phyloP scores from a whole-genome alignment of 352 stramenopile genomes.

The Phytophthora cajani region DNA sequence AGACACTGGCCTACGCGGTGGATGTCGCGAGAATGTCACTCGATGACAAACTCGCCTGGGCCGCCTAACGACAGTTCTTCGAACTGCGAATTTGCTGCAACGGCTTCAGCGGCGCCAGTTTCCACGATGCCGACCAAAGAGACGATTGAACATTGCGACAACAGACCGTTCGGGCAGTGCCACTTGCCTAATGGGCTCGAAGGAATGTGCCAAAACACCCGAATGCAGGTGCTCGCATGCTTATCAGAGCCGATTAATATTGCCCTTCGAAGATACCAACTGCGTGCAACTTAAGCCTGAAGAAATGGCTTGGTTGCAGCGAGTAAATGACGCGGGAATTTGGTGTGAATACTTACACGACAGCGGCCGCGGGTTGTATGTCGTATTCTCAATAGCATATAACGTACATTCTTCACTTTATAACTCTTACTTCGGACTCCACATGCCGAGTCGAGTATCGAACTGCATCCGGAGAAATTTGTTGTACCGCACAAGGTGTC shows the following conservation, averaged over 20 bases:
- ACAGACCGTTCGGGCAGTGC: constrained; percentile 10
- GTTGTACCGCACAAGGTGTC: constrained; percentile 81
- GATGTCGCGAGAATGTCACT: too few species aligned
- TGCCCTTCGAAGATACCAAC: constrained; percentile 1
- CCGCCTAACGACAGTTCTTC: too few species aligned
- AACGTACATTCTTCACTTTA: too few species aligned
- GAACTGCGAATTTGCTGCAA: constrained; percentile 25
- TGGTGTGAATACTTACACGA: too few species aligned
- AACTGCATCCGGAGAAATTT: constrained; percentile 91
- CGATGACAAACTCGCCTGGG: too few species aligned
- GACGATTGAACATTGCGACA: constrained; percentile 11
- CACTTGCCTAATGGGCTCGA: not conserved
- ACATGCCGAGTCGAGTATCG: constrained; percentile 88
- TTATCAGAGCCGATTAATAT: not conserved
- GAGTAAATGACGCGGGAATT: not conserved
- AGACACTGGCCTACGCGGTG: too few species aligned
- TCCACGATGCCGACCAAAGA: constrained; percentile 8
- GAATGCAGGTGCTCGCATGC: constrained; percentile 3
- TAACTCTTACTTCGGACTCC: constrained; percentile 76
- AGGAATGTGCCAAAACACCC: constrained; percentile 17
- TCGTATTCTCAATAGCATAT: too few species aligned
- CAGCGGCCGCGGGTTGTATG: too few species aligned
- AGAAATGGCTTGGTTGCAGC: not conserved
- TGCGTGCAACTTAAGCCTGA: not conserved
- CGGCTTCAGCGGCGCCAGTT: constrained; percentile 5